phyloP scores from a whole-genome alignment of 148 eudicot genomes.

The Selenicereus undatus region DNA sequence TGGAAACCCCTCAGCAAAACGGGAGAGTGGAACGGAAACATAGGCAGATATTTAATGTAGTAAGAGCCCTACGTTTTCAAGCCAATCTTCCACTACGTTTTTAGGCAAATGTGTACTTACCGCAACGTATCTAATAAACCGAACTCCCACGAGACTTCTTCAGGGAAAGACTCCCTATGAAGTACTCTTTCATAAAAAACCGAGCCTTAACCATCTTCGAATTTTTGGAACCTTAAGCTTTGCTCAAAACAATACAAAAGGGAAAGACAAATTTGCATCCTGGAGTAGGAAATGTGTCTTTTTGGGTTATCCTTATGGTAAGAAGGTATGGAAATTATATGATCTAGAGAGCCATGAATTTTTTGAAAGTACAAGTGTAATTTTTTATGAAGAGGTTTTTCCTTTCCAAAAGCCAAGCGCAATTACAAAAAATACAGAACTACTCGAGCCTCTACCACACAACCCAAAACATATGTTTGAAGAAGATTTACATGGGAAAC shows the following conservation, averaged over 20 bases:
- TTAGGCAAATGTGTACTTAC: not conserved
- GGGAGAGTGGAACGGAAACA: not conserved
- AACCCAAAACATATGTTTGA: too few relatives aligned
- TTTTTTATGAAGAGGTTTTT: not conserved
- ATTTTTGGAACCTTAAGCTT: not conserved
- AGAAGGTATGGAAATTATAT: not conserved
- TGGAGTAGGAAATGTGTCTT: not conserved
- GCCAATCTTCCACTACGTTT: not conserved
- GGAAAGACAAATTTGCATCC: not conserved
- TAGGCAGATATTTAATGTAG: not conserved
- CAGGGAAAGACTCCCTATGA: not conserved
- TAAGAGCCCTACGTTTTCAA: not conserved
- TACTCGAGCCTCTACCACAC: too few relatives aligned
- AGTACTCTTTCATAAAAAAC: not conserved
- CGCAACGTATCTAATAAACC: not conserved
- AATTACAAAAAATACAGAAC: too few relatives aligned
- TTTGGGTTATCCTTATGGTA: not conserved
- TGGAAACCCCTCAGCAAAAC: not conserved
- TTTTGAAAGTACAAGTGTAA: not conserved
- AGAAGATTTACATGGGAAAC: too few relatives aligned
- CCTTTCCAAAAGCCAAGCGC: not conserved
- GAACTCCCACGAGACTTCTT: not conserved
- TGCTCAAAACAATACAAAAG: not conserved
- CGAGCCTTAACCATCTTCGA: not conserved
- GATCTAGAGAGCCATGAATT: too few relatives aligned